Conservation (phyloP, 2,329 filamentous ascomycete genomes). For the Fusarium miscanthi region DNA sequence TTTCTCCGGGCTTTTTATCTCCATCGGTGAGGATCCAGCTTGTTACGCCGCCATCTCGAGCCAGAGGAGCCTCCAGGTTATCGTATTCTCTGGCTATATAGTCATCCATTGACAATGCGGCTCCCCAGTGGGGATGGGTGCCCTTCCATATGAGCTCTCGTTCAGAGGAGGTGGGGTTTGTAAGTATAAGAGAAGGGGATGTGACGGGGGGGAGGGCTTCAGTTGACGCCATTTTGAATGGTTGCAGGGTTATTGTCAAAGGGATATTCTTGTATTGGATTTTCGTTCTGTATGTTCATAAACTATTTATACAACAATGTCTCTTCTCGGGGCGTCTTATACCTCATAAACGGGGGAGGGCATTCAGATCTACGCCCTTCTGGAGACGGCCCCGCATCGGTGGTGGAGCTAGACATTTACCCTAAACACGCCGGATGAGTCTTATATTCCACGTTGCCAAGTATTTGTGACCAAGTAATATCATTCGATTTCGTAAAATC, state of each 20-base stretch:
- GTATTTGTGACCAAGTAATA: neutral
- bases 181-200: slow-evolving; percentile 54
- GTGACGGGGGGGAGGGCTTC: slow-evolving; percentile 38
- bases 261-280: neutral
- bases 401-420: slow-evolving; percentile 16
- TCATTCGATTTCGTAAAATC: neutral
- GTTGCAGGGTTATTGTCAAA: neutral
- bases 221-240: slow-evolving; percentile 32
- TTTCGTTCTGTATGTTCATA: neutral
- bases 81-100: slow-evolving; percentile 71
- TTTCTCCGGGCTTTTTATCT: slow-evolving; percentile 51
- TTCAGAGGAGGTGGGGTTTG: slow-evolving; percentile 68
- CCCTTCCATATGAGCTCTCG: slow-evolving; percentile 64
- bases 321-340: slow-evolving; percentile 1
- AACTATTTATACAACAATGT: neutral
- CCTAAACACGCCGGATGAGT: slow-evolving; percentile 29
- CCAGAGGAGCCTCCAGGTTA: slow-evolving; percentile 67
- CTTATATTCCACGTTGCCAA: slow-evolving; percentile 1
- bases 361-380: slow-evolving; percentile 6
- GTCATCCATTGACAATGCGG: slow-evolving; percentile 61
- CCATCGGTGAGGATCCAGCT: slow-evolving; percentile 72
- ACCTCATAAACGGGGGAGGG: neutral
- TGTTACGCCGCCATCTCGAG: slow-evolving; percentile 67
- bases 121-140: slow-evolving; percentile 69
- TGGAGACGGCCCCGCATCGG: slow-evolving; percentile 13